A percentile compares a stretch with the other conserved stretches of the same genome.
These are phyloP conservation scores for Claviceps arundinis DNA, from an alignment of 2,329 filamentous ascomycete genomes.

Conservation along the genomic window DNA sequence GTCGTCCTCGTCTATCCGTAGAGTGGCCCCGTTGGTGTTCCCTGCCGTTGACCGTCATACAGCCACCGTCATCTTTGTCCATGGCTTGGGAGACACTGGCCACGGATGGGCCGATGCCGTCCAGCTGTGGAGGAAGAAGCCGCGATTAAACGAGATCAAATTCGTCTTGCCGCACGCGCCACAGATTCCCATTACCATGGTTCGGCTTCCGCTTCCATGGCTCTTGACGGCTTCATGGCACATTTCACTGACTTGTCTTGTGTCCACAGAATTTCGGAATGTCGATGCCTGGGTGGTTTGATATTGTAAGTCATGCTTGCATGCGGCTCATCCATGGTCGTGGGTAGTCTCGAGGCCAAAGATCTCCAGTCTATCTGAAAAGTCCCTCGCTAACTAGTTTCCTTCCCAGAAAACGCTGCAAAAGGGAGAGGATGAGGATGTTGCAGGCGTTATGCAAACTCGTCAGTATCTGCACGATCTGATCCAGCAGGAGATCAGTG, in stretches of 20 bases:
- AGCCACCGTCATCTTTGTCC: constrained; percentile 85
- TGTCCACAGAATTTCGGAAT: constrained; percentile 55
- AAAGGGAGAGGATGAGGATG: constrained; percentile 40
- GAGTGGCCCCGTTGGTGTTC: constrained; percentile 49
- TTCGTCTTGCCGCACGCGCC: constrained; percentile 93
- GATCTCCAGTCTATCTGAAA: neutral
- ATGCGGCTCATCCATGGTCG: neutral
- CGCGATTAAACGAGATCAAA: constrained; percentile 76
- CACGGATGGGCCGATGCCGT: constrained; percentile 70
- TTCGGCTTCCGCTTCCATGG: constrained; percentile 12
- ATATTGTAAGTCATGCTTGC: constrained; percentile 43
- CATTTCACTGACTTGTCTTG: neutral
- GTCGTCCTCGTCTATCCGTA: constrained; percentile 15
- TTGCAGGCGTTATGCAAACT: constrained; percentile 46
- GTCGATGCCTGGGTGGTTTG: constrained; percentile 80
- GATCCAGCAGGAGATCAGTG: constrained; percentile 65
- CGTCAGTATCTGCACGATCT: constrained; percentile 62
- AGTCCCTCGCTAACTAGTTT: neutral
- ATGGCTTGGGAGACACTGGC: constrained; percentile 79
- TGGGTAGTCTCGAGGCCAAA: neutral
- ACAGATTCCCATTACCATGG: constrained; percentile 64
- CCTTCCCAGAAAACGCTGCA: constrained; percentile 20
- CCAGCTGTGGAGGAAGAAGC: constrained; percentile 71
- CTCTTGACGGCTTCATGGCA: neutral
- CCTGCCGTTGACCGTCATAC: constrained; percentile 75